These are phyloP conservation scores for Chlorella sp. DNA, from an alignment of 139 green algal species.

Conservation along the genomic window DNA sequence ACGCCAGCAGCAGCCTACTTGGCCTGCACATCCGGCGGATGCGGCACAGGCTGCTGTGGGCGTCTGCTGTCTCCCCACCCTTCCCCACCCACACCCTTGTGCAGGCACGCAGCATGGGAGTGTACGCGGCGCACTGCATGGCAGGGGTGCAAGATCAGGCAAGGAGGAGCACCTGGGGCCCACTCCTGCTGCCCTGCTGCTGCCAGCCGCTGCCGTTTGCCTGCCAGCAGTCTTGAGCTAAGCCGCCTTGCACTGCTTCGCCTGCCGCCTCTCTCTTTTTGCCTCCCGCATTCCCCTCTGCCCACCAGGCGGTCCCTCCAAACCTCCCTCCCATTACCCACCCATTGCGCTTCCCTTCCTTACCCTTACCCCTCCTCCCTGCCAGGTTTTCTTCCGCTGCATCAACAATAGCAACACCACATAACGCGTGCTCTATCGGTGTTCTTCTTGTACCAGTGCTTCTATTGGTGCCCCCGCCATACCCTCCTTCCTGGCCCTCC, in stretches of 20 bases:
- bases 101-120: conserved; percentile 75
- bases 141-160: conserved; percentile 50
- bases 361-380: no score
- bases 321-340: neutral
- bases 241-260: neutral
- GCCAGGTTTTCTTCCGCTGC: no score
- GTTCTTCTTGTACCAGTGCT: no score
- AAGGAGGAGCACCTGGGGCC: neutral
- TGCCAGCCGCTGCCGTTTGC: neutral
- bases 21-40: no score
- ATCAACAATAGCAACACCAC: no score
- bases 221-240: neutral
- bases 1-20: no score
- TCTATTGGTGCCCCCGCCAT: no score
- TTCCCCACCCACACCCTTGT: neutral
- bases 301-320: no score
- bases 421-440: no score
- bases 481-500: neutral
- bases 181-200: neutral
- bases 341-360: neutral
- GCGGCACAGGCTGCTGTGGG: no score
- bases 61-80: neutral
- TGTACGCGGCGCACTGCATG: conserved; percentile 78
- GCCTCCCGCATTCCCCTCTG: neutral
- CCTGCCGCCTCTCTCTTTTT: neutral